phyloP scores from a whole-genome alignment of 2,329 filamentous ascomycete species.

The Penicillium sp. region DNA sequence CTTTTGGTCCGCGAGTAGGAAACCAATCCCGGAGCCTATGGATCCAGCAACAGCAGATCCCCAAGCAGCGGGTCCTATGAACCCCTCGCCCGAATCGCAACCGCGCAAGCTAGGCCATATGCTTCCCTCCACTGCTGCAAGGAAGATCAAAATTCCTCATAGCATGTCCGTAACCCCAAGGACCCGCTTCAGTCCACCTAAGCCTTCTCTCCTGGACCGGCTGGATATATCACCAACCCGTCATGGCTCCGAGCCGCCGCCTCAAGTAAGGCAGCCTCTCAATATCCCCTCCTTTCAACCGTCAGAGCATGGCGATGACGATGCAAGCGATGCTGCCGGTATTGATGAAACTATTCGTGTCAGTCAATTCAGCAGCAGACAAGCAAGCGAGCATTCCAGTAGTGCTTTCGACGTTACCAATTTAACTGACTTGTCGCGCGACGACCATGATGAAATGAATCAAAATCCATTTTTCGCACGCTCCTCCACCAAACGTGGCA shows the following conservation, averaged over 20 bases:
- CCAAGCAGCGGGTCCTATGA: conserved; percentile 12
- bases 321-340: conserved; percentile 15
- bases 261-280: conserved; percentile 24
- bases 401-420: conserved; percentile 34
- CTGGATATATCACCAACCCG: conserved; percentile 39
- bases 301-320: conserved; percentile 20
- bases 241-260: conserved; percentile 28
- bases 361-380: conserved; percentile 18
- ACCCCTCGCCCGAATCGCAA: conserved; percentile 17
- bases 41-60: conserved; percentile 18
- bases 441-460: conserved; percentile 27
- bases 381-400: conserved; percentile 26
- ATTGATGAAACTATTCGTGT: conserved; percentile 25
- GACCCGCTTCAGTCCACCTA: conserved; percentile 41
- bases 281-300: conserved; percentile 19
- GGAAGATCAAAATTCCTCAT: conserved; percentile 35
- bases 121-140: conserved; percentile 23
- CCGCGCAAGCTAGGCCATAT: conserved; percentile 25
- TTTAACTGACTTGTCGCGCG: conserved; percentile 29
- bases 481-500: conserved; percentile 26
- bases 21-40: conserved; percentile 20
- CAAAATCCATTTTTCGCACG: conserved; percentile 33
- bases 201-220: conserved; percentile 40
- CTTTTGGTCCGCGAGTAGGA: conserved; percentile 39
- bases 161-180: conserved; percentile 36